Base-by-base conservation (phyloP, 441 rosid species). In the Sinapis alba region DNA sequence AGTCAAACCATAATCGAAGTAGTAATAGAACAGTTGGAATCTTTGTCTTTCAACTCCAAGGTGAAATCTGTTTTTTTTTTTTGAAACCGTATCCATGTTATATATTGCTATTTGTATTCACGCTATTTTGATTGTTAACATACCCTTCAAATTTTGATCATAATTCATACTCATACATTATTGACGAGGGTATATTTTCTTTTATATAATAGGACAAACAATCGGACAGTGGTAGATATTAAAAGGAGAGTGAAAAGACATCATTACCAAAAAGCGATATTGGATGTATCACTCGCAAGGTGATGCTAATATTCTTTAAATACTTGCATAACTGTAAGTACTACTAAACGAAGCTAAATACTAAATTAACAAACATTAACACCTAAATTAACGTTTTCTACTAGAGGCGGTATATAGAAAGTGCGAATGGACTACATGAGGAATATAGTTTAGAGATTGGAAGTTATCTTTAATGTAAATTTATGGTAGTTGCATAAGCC, bases 161-260 rank as follows among this genome's bases (percentile, higher is more conserved):
- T 53, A 7, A 50, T 50, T 51, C 36, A 18, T 30, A 30, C n/a
- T 6, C 47, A 13, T 34, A 21, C 30, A 27, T 53, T 21, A 16
- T 62, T 62, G 53, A 45, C 20, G 59, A 62, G 30, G 61, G 57
- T 59, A 60, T 26, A 20, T 77, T 6, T 12, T 57, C 56, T 16
- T 18, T 50, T 50, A 7, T 32, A 78, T 16, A 78, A 62, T 41
- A 78, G 45, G 81, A 78, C 70, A 78, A 72, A 67, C 50, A 62
- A 62, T 67, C 59, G 41, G 56, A 68, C 66, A 78, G 58, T 18
- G 26, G 59, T 26, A 66, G 50, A 51, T 26, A 72, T 20, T 66
- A 59, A 51, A 61, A 32, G 15, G 68, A 30, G 70, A 60, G 30
- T 62, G 81, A 78, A 72, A 78, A 53, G 81, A 78, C 81, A 68